Base-by-base conservation (phyloP, 208 protist genomes). In the Herpetomonas muscarum region DNA sequence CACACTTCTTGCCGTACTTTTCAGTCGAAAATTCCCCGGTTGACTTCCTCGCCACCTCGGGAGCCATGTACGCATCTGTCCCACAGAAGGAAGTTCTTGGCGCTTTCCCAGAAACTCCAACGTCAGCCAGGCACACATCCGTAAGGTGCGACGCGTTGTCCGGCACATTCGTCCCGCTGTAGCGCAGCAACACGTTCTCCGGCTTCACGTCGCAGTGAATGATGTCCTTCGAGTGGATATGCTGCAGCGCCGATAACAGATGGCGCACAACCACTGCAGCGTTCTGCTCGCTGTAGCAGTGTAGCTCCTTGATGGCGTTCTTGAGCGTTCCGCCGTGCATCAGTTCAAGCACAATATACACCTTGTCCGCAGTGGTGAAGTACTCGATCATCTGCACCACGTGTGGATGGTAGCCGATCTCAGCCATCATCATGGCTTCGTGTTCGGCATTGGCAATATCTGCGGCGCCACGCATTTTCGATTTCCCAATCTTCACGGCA, bases 141-240 rank as follows among this genome's bases (percentile, higher is more conserved):
- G 81, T 81, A 37, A 91, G 66, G 55, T 87, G 67, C n/a, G 67
- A 69, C 31, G 30, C 67, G 45, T 46, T 57, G 26, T 42, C 51
- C 36, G 51, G 57, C 1, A 55, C 60, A 31, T 73, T 59, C 39
- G 83, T 69, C 54, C 92, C 73, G 26, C 72, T 60, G 76, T 98
- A 93, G 70, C 99, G 97, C 67, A 99, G 98, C 74, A 99, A 97
- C 32, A 99, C 82, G 61, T 99, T 99, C 62, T 99, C 96, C 31
- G 98, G 98, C 81, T 99, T 99, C 25, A 99, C 81, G 68, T 99
- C 98, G 45, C 98, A 81, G 73, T 99, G 98, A 78, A 99, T 99
- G 51, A 99, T 97, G 29, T 98, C 98, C 37, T 89, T 96, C 32
- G 87, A 94, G 72, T 99, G 97, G 60, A 91, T 92, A 64, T 95